Percentiles rank a stretch among this genome's conserved stretches.
Evolutionary conservation across 768 basidiomycete genomes (phyloP).

Genomic region (Polyporus arcularius): DNA sequence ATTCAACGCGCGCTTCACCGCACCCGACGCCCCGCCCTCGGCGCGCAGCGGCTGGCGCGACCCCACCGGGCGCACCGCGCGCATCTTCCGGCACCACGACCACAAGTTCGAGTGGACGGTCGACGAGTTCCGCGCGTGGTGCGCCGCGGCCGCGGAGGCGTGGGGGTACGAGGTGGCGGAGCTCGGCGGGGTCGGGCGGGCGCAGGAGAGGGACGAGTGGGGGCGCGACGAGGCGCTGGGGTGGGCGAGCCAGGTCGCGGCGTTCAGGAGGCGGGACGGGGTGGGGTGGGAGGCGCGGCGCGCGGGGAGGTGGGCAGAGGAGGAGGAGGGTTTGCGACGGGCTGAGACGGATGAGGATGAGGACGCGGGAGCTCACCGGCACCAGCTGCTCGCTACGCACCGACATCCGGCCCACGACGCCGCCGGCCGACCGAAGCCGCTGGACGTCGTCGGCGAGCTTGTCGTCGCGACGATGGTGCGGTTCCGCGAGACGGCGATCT

Average conservation of each 20-base stretch:
- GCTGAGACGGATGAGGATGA: constrained; percentile 6
- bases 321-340: constrained; percentile 9
- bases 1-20: constrained; percentile 76
- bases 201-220: constrained; percentile 67
- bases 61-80: constrained; percentile 72
- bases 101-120: constrained; percentile 91
- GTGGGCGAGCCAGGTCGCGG: constrained; percentile 68
- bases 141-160: constrained; percentile 49
- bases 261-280: constrained; percentile 54
- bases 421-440: constrained; percentile 43
- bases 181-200: constrained; percentile 56
- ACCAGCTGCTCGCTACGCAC: constrained; percentile 51
- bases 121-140: constrained; percentile 72
- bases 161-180: constrained; percentile 73
- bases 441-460: constrained; percentile 48
- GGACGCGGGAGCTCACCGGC: constrained; percentile 37
- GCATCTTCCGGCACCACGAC: constrained; percentile 78
- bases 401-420: constrained; percentile 52
- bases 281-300: constrained; percentile 27
- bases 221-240: constrained; percentile 65
- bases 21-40: constrained; percentile 47
- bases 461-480: constrained; percentile 58
- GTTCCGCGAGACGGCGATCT: constrained; percentile 48
- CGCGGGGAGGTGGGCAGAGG: constrained; percentile 33
- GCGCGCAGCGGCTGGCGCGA: constrained; percentile 56